A percentile compares a stretch with the other conserved stretches of the same genome.
phyloP scores from a whole-genome alignment of 345 rosid species.

The Linum usitatissimum region DNA sequence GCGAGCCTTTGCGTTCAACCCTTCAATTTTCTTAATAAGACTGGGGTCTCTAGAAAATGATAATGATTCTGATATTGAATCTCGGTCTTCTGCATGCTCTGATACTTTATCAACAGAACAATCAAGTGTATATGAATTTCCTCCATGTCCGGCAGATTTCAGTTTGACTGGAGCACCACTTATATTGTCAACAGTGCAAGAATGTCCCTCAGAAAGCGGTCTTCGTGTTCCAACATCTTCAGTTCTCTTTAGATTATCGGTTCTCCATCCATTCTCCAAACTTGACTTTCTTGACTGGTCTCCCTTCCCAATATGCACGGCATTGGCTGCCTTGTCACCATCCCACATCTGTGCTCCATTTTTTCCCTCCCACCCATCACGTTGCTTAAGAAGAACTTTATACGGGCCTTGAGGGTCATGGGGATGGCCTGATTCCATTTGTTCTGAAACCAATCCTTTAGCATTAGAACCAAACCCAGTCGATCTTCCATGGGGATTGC shows the following conservation, averaged over 20 bases:
- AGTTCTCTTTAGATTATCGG: conserved; percentile 22
- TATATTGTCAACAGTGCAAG: conserved; percentile 19
- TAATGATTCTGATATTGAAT: conserved; percentile 18
- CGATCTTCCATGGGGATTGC: conserved; percentile 39
- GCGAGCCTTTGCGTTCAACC: conserved; percentile 69
- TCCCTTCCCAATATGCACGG: conserved; percentile 29
- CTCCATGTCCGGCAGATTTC: conserved; percentile 24
- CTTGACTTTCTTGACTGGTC: conserved; percentile 29
- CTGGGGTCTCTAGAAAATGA: conserved; percentile 39
- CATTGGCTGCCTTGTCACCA: conserved; percentile 23
- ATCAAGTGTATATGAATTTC: conserved; percentile 24
- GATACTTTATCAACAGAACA: conserved; percentile 21
- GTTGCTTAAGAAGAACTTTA: conserved; percentile 72
- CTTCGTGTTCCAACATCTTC: conserved; percentile 26
- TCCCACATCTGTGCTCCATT: conserved; percentile 43
- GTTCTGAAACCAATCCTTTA: conserved; percentile 36
- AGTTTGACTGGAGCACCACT: conserved; percentile 23
- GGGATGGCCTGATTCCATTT: conserved; percentile 44
- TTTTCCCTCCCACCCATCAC: conserved; percentile 50
- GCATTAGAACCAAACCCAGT: conserved; percentile 45
- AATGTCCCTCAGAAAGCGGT: conserved; percentile 21
- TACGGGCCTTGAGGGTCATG: conserved; percentile 46
- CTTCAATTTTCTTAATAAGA: conserved; percentile 80
- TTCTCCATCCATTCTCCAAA: conserved; percentile 38
- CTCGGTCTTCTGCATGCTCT: conserved; percentile 19